Conservation (phyloP, 2,329 filamentous ascomycete genomes). For the Xylariaceae sp. region DNA sequence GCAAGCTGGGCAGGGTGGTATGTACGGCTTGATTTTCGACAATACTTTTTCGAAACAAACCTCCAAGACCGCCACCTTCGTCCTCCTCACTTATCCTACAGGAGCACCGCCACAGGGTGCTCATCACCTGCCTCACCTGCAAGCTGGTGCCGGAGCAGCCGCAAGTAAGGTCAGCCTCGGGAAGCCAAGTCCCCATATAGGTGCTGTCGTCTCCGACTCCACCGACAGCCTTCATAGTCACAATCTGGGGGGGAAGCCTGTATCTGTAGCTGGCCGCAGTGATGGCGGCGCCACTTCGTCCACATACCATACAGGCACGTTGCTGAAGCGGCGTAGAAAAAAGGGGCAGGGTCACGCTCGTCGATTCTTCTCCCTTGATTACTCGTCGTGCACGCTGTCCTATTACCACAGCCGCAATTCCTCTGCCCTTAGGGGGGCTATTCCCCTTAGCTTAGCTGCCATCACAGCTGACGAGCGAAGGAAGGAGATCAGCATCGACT, state of each 20-base stretch:
- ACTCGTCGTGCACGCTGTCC: conserved; percentile 86
- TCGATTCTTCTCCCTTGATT: conserved; percentile 94
- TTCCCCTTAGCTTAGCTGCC: conserved; percentile 85
- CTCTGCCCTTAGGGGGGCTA: conserved; percentile 84
- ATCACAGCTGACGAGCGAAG: conserved; percentile 85
- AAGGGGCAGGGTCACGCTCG: conserved; percentile 89
- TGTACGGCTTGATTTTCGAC: conserved; percentile 96
- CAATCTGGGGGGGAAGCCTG: conserved; percentile 31
- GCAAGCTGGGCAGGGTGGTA: conserved; percentile 68
- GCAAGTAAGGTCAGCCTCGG: conserved; percentile 49
- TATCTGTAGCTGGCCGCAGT: conserved; percentile 50
- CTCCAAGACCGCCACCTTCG: conserved; percentile 92
- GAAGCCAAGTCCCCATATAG: conserved; percentile 41
- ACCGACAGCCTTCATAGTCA: conserved; percentile 59
- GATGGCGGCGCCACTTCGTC: conserved; percentile 37
- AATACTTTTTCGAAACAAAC: conserved; percentile 97
- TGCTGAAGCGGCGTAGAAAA: conserved; percentile 89
- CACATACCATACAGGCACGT: conserved; percentile 74
- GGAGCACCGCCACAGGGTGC: conserved; percentile 71
- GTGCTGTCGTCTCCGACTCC: conserved; percentile 45
- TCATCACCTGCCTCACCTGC: conserved; percentile 61
- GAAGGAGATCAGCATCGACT: conserved; percentile 93
- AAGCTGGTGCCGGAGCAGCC: conserved; percentile 32
- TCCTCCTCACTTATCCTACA: conserved; percentile 89
- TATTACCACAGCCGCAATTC: conserved; percentile 96